Base-by-base conservation (phyloP, 78 protist species). In the Cavenderia fasciculata region DNA sequence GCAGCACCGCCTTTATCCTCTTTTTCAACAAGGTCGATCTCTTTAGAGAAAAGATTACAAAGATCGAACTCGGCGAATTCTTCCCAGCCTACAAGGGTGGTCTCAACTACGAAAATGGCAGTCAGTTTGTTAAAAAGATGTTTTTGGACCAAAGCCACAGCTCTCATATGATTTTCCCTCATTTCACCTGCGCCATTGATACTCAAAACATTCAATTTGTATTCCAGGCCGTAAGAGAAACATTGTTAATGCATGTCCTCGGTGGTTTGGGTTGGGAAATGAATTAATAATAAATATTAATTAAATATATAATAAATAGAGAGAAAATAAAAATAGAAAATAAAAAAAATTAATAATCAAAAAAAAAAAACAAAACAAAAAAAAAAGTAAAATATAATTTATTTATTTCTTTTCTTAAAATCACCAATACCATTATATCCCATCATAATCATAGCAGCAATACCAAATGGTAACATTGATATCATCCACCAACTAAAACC, bases 181-280 rank as follows among this genome's bases (percentile, higher is more conserved):
- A 91, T 74, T 73, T 63, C 23, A 95, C 97, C 4, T 95, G 97
- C 84, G 97, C 97, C 6, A 94, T 93, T 25, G 93, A 88, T 71
- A 94, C 95, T 10, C 36, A 75, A 31, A 87, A 95, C 71, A 86
- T 94, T 56, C 73, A 85, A 46, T 87, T 77, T 59, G 92, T 95
- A 41, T 94, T 95, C 74, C 70, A 74, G 21, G 91, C 94, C 27
- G 96, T 94, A 3, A 38, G 86, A 61, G 87, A 87, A 70, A 74
- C 93, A 40, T 47, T 87, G n/a, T 59, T 87, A 49, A 74, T 49
- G 43, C 65, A 74, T 31, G 85, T 62, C 10, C 38, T 74, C 19
- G 85, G 85, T 63, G n/a, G n/a, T 34, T n/a, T 63, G 2, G 72
- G 72, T 63, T 63, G 44, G 54, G 72, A 27, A 14, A 12, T 41